Evolutionary conservation across 768 basidiomycete genomes (phyloP), one percentile per base, ranked within the genome.

Genomic region (Lactifluus subvellereus): DNA sequence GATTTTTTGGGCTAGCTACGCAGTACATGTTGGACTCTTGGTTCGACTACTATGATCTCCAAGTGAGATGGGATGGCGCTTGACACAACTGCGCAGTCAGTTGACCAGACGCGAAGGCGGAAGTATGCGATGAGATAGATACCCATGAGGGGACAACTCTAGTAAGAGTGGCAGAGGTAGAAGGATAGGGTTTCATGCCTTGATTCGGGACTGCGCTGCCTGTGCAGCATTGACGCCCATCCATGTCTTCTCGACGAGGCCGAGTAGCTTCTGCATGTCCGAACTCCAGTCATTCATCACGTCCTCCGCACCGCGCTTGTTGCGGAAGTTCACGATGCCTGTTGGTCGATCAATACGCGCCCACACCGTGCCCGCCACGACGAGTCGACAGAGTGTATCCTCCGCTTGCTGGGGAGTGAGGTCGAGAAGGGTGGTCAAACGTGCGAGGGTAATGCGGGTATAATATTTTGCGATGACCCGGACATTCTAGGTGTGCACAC

Each of bases 201-300:
- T 82, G 65, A 77, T 77, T 63, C 85, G 79, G 54, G 88, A 84
- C 68, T 90, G 88, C 22, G 91, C 91, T 52, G 91, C 91, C 72
- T 90, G 84, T 11, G 91, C 91, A 38, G 91, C 91, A 67, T 93
- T 93, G 82, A 94, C 87, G 42, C 88, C 89, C 91, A 94, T 94
- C 91, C 95, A 97, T n/a, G 93, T 94, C 83, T 98, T 98, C 78
- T 99, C 97, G 14, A 94, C 91, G 47, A 97, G 75, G 18, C 89
- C 84, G 64, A 99, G 79, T 70, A 99, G 77, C 76, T 89, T 94
- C 70, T 88, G 90, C 83, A 99, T 93, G 71, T 98, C 95, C 22
- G 87, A 90, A 75, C 93, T 95, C 96, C 97, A 99, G 65, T 93
- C 92, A 71, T 98, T 98, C 87, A 99, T 88, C 6, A 94, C 88